phyloP scores from a whole-genome alignment of 139 green algal species.

The Chlorella sp. region DNA sequence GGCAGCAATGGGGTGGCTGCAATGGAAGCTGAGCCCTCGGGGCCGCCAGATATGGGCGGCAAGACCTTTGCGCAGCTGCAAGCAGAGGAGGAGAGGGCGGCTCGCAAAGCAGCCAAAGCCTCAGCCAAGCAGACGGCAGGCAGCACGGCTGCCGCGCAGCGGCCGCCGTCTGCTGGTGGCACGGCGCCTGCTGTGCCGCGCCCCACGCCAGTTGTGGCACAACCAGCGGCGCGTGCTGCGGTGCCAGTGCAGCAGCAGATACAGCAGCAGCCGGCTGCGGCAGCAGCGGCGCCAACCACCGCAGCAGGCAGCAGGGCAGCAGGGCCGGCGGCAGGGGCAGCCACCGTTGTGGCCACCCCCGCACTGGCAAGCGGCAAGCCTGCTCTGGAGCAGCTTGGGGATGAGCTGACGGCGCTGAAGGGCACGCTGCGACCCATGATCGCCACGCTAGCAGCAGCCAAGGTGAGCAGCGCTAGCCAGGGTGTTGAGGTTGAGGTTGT shows the following conservation, averaged over 20 bases:
- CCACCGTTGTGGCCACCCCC: neutral
- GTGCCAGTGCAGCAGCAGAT: neutral
- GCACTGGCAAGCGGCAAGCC: neutral
- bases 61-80: too few relatives aligned
- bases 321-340: neutral
- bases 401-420: conserved; percentile 16
- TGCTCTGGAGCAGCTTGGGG: conserved; percentile 15
- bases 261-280: conserved; percentile 4
- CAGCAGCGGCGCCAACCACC: neutral
- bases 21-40: too few relatives aligned
- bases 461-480: neutral
- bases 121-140: conserved; percentile 14
- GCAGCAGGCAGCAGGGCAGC: neutral
- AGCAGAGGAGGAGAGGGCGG: too few relatives aligned
- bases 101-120: too few relatives aligned
- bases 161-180: neutral
- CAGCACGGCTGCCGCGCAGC: neutral
- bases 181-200: neutral
- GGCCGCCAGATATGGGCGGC: too few relatives aligned
- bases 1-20: too few relatives aligned
- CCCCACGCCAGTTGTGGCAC: too few relatives aligned
- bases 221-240: neutral
- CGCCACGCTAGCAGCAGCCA: neutral
- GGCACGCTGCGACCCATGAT: conserved; percentile 13
- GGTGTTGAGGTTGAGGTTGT: too few relatives aligned